Evolutionary conservation across 2,329 filamentous ascomycete genomes (phyloP).

Genomic region (Penicillium rolfsii): DNA sequence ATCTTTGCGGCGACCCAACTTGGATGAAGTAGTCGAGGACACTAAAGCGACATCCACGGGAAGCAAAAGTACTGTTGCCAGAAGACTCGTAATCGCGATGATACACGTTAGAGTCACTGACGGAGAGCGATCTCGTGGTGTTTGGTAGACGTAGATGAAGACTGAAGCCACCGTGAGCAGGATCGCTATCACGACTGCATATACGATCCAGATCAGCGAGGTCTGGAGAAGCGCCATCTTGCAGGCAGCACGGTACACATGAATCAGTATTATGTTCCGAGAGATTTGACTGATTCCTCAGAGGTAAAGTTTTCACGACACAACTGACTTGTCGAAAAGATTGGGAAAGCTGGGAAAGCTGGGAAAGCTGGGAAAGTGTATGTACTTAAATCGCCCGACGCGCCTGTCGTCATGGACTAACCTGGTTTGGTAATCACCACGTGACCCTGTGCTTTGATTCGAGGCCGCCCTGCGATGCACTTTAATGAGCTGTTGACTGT

Average conservation of each 20-base stretch:
- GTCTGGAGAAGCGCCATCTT: slow-evolving; percentile 75
- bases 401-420: slow-evolving; percentile 26
- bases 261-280: background rate
- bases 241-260: slow-evolving; percentile 21
- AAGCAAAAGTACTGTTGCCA: slow-evolving; percentile 88
- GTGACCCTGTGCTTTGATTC: slow-evolving; percentile 16
- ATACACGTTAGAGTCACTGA: slow-evolving; percentile 83
- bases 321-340: background rate
- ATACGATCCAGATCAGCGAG: slow-evolving; percentile 92
- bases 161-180: slow-evolving; percentile 76
- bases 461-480: slow-evolving; percentile 16
- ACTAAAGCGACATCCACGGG: slow-evolving; percentile 95
- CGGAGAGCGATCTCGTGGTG: slow-evolving; percentile 80
- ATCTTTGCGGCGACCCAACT: slow-evolving; percentile 81
- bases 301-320: background rate
- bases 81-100: slow-evolving; percentile 79
- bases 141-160: slow-evolving; percentile 91
- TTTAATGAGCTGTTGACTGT: slow-evolving; percentile 4
- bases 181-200: slow-evolving; percentile 77
- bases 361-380: slow-evolving; percentile 2
- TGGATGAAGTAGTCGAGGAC: slow-evolving; percentile 78
- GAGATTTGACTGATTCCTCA: background rate
- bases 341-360: background rate
- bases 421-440: slow-evolving; percentile 16
- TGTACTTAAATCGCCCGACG: slow-evolving; percentile 11